phyloP scores from a whole-genome alignment of 148 eudicot genomes.

The Limonium bicolor region DNA sequence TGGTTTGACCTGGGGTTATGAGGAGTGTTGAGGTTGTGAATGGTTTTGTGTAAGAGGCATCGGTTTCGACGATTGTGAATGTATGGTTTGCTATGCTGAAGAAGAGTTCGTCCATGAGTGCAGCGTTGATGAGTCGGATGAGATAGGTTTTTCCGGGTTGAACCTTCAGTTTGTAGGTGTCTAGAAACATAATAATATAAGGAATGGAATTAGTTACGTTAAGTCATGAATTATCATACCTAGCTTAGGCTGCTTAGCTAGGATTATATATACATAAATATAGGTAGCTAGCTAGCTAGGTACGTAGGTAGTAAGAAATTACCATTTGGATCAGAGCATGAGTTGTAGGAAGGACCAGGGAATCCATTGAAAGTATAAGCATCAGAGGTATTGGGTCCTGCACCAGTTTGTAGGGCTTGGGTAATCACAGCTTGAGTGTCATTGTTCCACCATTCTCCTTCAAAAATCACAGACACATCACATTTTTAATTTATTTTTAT shows the following conservation, averaged over 20 bases:
- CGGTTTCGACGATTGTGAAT: conserved; percentile 47
- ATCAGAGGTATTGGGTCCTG: conserved; percentile 46
- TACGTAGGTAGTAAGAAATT: no score
- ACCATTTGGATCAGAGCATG: conserved; percentile 46
- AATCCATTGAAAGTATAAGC: conserved; percentile 47
- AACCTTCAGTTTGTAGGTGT: conserved; percentile 46
- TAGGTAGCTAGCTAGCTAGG: no score
- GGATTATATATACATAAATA: neutral
- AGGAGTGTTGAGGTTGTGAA: conserved; percentile 30
- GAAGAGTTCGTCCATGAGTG: conserved; percentile 67
- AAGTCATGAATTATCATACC: no score
- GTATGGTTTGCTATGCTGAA: conserved; percentile 57
- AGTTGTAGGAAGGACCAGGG: conserved; percentile 48
- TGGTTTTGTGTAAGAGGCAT: conserved; percentile 51
- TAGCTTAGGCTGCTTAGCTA: no score
- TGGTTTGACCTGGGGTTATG: conserved; percentile 60
- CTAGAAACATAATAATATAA: conserved; percentile 7
- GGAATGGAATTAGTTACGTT: neutral
- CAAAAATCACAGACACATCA: neutral
- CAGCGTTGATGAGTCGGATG: conserved; percentile 56
- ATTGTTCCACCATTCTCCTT: conserved; percentile 65
- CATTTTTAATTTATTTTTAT: neutral
- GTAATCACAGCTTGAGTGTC: conserved; percentile 41
- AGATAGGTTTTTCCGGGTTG: conserved; percentile 54
- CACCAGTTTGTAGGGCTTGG: conserved; percentile 45